Base-by-base conservation (phyloP, 148 eudicot species). In the Fagopyrum esculentum region DNA sequence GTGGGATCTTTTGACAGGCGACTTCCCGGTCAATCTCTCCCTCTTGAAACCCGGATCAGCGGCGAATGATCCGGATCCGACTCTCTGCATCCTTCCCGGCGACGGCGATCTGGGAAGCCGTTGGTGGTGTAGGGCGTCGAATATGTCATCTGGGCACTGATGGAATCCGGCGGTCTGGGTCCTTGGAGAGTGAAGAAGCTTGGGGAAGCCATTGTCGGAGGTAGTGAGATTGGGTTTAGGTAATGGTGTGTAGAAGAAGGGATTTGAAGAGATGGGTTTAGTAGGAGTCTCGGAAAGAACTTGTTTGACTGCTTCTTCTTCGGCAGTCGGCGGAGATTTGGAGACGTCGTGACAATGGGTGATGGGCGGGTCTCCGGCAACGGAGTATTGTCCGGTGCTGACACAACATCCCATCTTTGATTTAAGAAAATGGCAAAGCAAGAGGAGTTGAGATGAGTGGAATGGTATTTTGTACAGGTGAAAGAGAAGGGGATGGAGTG, bases 271-370 rank as follows among this genome's bases (percentile, higher is more conserved):
- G 43, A 29, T 61, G 44, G 79, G 79, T 30, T 56, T 48, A 5
- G 51, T 54, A 52, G 80, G 88, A 13, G 90, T 88, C 54, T 90
- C 96, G 0, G 96, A 81, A 60, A 91, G 88, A 45, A 91, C 91
- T 81, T 91, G 91, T 54, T 91, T 91, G 75, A 91, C 93, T 1
- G 89, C 80, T 77, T 87, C 90, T 70, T 87, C 92, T 48, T 89
- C 93, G 6, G 80, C 75, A 6, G 78, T 56, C 9, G 92, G 88
- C 6, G 88, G 87, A n/a, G 76, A 74, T 60, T 73, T 80, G 71
- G 78, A 82, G 10, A 3, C 68, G 43, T 80, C 74, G 45, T 7
- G 26, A 13, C 44, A 48, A 19, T 22, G 17, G 47, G 5, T 69
- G 73, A 29, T 61, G 13, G 68, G 3, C 68, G 68, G 68, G 43